Evolutionary conservation across 1,284 basidiomycete genomes (phyloP), one percentile per base, ranked within the genome.

Genomic region (Afroboletus lepidellus): DNA sequence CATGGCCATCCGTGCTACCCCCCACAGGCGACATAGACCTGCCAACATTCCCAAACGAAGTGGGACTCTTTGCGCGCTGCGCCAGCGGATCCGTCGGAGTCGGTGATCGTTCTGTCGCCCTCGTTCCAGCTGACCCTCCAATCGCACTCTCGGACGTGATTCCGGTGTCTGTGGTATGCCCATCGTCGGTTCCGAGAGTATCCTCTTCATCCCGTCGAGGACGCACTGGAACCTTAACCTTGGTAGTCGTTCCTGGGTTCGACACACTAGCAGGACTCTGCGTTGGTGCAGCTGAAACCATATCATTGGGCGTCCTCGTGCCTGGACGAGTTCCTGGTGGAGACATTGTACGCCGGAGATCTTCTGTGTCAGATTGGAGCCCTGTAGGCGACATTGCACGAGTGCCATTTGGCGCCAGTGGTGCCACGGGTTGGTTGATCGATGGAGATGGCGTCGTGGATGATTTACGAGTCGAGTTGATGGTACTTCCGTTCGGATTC

Each of bases 121-220:
- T 69, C 66, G 48, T 75, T 72, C 50, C 80, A 11, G 43, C 51
- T 23, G 58, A 58, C 16, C 48, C 32, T 56, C 41, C 50, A 50
- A 33, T 52, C 8, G 47, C 37, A 30, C 55, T 61, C 47, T 67
- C 60, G 29, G 63, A 74, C 23, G 74, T 66, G 43, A 77, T 72
- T 41, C 68, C 72, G 27, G 72, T 74, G 56, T 76, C 71, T 16
- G 82, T 79, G 53, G 73, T 69, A 53, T 71, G 62, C 24, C 74
- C 75, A 42, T 85, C 83, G 33, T 82, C 81, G 13, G 73, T 77
- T 41, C 74, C 75, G 13, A 72, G 60, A 12, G 72, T 70, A 4
- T 85, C 84, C 30, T 88, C 86, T 45, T 87, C 88, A 20, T 87
- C 86, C 49, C 86, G 75, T 46, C 73, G 70, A 2, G 86, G 84